Evolutionary conservation across 2,329 filamentous ascomycete genomes (phyloP).

Genomic region (Mycosphaerella sp.): DNA sequence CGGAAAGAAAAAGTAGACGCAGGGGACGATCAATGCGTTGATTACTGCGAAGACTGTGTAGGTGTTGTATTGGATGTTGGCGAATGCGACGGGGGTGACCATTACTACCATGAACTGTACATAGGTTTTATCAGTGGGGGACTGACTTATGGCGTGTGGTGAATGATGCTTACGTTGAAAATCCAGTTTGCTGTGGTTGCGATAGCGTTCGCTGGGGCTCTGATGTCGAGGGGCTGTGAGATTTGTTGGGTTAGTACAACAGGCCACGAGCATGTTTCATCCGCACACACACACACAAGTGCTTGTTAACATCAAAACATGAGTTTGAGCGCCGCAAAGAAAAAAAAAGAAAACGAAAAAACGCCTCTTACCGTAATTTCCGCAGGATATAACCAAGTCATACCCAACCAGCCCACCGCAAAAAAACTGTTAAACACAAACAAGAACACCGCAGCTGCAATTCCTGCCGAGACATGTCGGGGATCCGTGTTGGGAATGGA

Average conservation of each 20-base stretch:
- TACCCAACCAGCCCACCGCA: conserved; percentile 32
- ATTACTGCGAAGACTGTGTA: conserved; percentile 60
- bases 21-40: conserved; percentile 55
- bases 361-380: neutral
- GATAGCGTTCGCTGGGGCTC: conserved; percentile 35
- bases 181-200: conserved; percentile 41
- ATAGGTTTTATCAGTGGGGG: too few relatives aligned
- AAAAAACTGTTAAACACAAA: conserved; percentile 38
- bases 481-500: conserved; percentile 15
- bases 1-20: conserved; percentile 29
- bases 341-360: neutral
- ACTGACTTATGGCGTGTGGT: too few relatives aligned
- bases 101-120: conserved; percentile 40
- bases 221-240: conserved; percentile 31
- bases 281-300: too few relatives aligned
- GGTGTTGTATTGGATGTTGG: conserved; percentile 52
- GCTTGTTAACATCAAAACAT: too few relatives aligned
- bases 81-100: conserved; percentile 55
- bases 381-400: conserved; percentile 26
- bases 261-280: too few relatives aligned
- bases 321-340: too few relatives aligned
- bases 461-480: conserved; percentile 27
- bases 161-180: conserved; percentile 37
- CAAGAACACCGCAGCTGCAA: conserved; percentile 36
- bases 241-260: conserved; percentile 29